Conservation (phyloP, 2,329 filamentous ascomycete species). For the Metarhizium album region DNA sequence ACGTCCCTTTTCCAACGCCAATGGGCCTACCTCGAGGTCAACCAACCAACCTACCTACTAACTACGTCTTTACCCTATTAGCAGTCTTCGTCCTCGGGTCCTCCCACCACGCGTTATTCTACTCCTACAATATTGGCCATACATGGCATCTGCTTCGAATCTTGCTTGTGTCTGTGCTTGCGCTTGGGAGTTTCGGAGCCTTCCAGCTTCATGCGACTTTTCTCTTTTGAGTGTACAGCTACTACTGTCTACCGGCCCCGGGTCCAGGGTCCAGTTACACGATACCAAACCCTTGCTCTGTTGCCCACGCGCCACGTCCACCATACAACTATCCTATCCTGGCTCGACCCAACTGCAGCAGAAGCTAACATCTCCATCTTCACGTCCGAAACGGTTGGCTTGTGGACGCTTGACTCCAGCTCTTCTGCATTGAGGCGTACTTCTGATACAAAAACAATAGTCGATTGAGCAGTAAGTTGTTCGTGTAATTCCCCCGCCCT, state of each 20-base stretch:
- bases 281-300: not conserved
- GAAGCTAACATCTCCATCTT: not conserved
- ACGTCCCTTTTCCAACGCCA: too few species aligned
- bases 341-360: not conserved
- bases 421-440: not conserved
- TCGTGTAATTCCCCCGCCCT: not conserved
- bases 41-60: too few species aligned
- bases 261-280: not conserved
- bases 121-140: not conserved
- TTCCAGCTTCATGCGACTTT: conserved; percentile 5
- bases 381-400: not conserved
- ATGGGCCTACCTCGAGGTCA: too few species aligned
- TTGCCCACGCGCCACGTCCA: not conserved
- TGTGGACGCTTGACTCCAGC: not conserved
- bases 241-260: not conserved
- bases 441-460: not conserved
- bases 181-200: not conserved
- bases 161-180: not conserved
- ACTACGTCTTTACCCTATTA: too few species aligned
- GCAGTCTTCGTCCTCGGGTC: too few species aligned
- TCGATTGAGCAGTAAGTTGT: not conserved
- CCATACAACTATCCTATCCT: conserved; percentile 3
- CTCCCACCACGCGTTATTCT: too few species aligned
- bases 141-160: not conserved
- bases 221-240: conserved; percentile 6